phyloP scores from a whole-genome alignment of 1,284 basidiomycete genomes.

The Ceratobasidium sp. region DNA sequence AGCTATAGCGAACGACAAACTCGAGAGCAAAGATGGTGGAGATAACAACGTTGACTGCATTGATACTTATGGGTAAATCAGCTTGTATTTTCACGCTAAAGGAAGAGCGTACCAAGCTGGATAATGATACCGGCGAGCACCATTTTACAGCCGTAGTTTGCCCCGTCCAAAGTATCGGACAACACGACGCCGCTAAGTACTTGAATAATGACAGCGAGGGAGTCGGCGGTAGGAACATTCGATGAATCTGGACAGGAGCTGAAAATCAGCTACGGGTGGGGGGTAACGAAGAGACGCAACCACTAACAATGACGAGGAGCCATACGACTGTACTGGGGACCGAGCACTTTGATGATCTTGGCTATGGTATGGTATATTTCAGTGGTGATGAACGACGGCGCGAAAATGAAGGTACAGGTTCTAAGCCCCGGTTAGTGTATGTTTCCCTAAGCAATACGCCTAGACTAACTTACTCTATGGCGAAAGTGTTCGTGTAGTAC shows the following conservation, averaged over 20 bases:
- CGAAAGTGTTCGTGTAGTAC: constrained; percentile 55
- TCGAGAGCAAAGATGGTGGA: constrained; percentile 52
- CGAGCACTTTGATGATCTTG: constrained; percentile 55
- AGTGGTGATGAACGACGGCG: constrained; percentile 44
- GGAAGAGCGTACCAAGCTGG: constrained; percentile 52
- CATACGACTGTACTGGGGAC: constrained; percentile 56
- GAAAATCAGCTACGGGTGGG: background rate
- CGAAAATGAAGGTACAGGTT: constrained; percentile 32
- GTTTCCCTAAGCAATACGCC: too few relatives aligned
- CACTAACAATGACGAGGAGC: constrained; percentile 51
- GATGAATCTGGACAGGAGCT: constrained; percentile 52
- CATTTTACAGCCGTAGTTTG: constrained; percentile 49
- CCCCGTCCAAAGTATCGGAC: constrained; percentile 42
- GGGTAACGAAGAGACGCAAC: background rate
- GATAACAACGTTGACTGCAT: constrained; percentile 53
- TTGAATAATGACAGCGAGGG: constrained; percentile 59
- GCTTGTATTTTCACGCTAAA: background rate
- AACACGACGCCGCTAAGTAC: constrained; percentile 59
- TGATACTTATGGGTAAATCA: constrained; percentile 5
- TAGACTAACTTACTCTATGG: constrained; percentile 62
- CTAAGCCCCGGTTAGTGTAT: background rate
- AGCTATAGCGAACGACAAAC: constrained; percentile 51
- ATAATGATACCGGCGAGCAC: constrained; percentile 54
- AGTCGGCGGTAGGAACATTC: constrained; percentile 57
- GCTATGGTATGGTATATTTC: constrained; percentile 54